Evolutionary conservation across 2,329 filamentous ascomycete species (phyloP).

Genomic region (Daldinia eschscholtzii): DNA sequence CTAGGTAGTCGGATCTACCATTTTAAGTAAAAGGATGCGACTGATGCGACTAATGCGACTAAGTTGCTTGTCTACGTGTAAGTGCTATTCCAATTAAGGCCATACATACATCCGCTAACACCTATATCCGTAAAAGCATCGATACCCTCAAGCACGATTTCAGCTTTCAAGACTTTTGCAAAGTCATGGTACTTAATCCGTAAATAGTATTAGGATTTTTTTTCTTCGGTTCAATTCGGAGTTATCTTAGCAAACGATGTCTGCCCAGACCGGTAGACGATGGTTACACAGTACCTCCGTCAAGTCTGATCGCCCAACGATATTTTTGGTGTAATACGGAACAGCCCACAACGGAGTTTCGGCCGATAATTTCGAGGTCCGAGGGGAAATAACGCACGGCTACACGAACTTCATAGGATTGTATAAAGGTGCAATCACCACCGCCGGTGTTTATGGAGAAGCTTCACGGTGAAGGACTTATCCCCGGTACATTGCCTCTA

Average conservation of each 20-base stretch:
- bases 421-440: too few relatives aligned
- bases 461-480: not conserved
- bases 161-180: not conserved
- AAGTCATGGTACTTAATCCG: too few relatives aligned
- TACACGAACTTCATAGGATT: too few relatives aligned
- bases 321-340: too few relatives aligned
- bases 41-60: not conserved
- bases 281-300: too few relatives aligned
- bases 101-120: constrained; percentile 7
- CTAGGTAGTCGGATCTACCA: constrained; percentile 18
- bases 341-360: too few relatives aligned
- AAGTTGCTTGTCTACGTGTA: not conserved
- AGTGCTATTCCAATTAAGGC: not conserved
- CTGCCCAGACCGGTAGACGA: not conserved
- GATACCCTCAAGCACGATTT: not conserved
- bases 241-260: not conserved
- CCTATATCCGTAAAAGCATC: constrained; percentile 1
- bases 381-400: too few relatives aligned
- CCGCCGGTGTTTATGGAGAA: not conserved
- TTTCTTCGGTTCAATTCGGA: not conserved
- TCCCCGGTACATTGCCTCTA: not conserved
- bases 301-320: too few relatives aligned
- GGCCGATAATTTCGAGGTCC: too few relatives aligned
- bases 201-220: not conserved
- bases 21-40: not conserved